Evolutionary conservation across 495 filamentous ascomycete species (phyloP), one percentile per base, ranked within the genome.

Genomic region (Hyaloscypha hepaticicola): DNA sequence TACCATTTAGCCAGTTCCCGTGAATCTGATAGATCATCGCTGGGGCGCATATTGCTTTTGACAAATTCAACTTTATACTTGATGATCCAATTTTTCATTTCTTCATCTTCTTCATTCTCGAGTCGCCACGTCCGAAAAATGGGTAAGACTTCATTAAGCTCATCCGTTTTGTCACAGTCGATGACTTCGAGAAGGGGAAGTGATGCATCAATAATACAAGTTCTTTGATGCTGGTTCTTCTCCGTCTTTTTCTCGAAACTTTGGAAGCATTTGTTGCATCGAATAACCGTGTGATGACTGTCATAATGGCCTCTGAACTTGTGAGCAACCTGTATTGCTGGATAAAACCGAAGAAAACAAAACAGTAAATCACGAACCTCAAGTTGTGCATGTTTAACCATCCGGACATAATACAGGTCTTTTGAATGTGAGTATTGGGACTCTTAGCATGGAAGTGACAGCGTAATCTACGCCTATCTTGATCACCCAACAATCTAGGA

Each of bases 1-100:
- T 56, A 56, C 53, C 53, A 56, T 31, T 56, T 56, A 29, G 53
- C 53, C 25, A 56, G 27, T 56, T 56, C 53, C 29, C 53, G 53
- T 28, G 53, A 31, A 31, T 56, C 53, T 19, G 14, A 29, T 56
- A 31, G 14, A 12, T 56, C 53, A 56, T 56, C 53, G 16, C 19
- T 56, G 21, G 53, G 22, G n/a, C n/a, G n/a, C 53, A 56, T 56
- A 29, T 56, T 29, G 19, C 7, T 29, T 14, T 56, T 56, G 53
- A 29, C 27, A n/a, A 31, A 56, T 56, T 56, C 53, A 9, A 7
- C 53, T n/a, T 29, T 56, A n/a, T 56, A 56, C 53, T 56, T 56
- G 25, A 9, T 56, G 8, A 56, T 56, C 53, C 53, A 56, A 28
- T 29, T 56, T 19, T 56, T 56, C 53, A 56, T 56, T 29, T 56